These are phyloP conservation scores for Orobanche coerulescens DNA, from an alignment of 257 asterid species.

Conservation along the genomic window DNA sequence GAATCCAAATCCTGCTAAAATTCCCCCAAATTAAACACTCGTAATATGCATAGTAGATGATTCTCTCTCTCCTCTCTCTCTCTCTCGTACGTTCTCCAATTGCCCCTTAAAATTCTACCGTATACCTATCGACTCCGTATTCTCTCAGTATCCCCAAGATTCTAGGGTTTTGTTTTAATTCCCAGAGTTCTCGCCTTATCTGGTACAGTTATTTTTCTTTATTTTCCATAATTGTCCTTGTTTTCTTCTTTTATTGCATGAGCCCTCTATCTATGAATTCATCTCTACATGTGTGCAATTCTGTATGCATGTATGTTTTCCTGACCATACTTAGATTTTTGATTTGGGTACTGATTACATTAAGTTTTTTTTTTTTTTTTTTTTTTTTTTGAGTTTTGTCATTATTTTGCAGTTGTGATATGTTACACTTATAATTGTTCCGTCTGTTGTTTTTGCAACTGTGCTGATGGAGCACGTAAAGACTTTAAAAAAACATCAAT, in stretches of 20 bases:
- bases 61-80: neutral
- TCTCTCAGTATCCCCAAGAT: slow-evolving; percentile 16
- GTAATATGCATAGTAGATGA: neutral
- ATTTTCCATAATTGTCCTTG: neutral
- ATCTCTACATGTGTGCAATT: slow-evolving; percentile 4
- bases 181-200: slow-evolving; percentile 12
- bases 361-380: no score
- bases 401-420: neutral
- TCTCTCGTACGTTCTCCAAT: slow-evolving; percentile 15
- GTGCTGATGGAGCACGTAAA: no score
- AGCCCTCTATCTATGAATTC: slow-evolving; percentile 16
- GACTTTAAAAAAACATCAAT: no score
- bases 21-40: slow-evolving; percentile 17
- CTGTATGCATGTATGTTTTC: slow-evolving; percentile 17
- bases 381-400: no score
- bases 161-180: slow-evolving; percentile 27
- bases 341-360: no score
- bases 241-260: slow-evolving; percentile 9
- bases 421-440: neutral
- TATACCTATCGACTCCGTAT: slow-evolving; percentile 13
- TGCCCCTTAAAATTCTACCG: neutral
- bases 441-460: neutral
- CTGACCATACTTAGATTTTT: slow-evolving; percentile 2
- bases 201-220: slow-evolving; percentile 18
- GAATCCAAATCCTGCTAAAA: slow-evolving; percentile 6